A percentile compares a stretch with the other conserved stretches of the same genome.
Conservation (phyloP, 257 asterid species). For the Thymus mandschuricus region DNA sequence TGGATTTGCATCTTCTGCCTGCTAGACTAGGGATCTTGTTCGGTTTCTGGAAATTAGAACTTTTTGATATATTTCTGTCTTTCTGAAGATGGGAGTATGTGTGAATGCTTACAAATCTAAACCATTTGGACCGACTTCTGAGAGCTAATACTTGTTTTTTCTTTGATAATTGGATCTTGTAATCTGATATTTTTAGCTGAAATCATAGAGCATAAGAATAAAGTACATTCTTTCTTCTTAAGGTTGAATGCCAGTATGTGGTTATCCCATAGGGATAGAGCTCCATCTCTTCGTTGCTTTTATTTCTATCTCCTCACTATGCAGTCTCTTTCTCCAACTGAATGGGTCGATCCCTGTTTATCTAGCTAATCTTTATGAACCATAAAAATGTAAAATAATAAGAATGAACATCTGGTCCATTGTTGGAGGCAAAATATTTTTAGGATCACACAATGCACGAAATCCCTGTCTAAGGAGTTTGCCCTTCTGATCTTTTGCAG, state of each 20-base stretch:
- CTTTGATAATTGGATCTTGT: neutral
- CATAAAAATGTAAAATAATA: constrained; percentile 5
- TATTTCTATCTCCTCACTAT: neutral
- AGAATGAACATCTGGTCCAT: neutral
- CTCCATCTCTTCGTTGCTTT: neutral
- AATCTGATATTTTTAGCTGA: neutral
- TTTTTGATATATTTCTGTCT: neutral
- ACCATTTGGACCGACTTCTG: constrained; percentile 15
- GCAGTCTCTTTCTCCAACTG: neutral
- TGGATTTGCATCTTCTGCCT: neutral
- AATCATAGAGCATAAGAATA: neutral
- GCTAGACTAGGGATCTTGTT: constrained; percentile 6
- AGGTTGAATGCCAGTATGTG: neutral
- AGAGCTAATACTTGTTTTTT: neutral
- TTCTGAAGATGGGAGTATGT: neutral
- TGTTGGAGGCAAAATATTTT: neutral
- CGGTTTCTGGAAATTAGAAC: neutral
- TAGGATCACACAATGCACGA: constrained; percentile 7
- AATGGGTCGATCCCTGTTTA: neutral
- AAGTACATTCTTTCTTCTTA: neutral
- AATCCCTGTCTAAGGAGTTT: constrained; percentile 11
- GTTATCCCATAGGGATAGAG: neutral
- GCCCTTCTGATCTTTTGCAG: constrained; percentile 37
- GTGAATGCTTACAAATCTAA: neutral
- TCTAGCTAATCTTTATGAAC: constrained; percentile 12